Evolutionary conservation across 805 yeast genomes (phyloP).

Genomic region (Saccharomycopsis sp.): DNA sequence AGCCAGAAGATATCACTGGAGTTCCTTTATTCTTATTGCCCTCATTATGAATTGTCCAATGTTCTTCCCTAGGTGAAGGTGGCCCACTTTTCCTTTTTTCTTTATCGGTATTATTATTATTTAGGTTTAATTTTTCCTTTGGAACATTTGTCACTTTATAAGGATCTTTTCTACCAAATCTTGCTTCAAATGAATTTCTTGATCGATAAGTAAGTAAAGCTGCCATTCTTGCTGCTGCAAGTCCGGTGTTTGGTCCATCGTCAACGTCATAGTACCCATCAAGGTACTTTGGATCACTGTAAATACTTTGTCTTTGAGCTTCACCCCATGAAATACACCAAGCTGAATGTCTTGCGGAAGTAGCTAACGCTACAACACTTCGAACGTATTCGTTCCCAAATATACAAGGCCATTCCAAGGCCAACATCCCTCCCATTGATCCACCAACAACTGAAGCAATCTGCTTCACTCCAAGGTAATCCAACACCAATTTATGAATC

Average conservation of each 20-base stretch:
- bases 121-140: constrained; percentile 9
- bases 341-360: constrained; percentile 90
- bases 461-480: constrained; percentile 68
- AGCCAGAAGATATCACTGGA: constrained; percentile 14
- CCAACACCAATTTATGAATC: constrained; percentile 71
- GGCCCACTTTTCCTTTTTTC: no score
- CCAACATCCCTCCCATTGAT: constrained; percentile 98
- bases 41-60: constrained; percentile 84
- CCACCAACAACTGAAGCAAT: constrained; percentile 91
- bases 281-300: constrained; percentile 86
- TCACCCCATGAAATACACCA: constrained; percentile 99
- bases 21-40: constrained; percentile 42
- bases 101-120: background rate
- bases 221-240: constrained; percentile 96
- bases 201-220: constrained; percentile 91
- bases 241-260: constrained; percentile 80
- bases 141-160: constrained; percentile 28
- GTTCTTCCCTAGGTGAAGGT: constrained; percentile 54
- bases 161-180: constrained; percentile 83
- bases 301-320: constrained; percentile 93
- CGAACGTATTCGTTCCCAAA: constrained; percentile 62
- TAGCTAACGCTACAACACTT: constrained; percentile 76
- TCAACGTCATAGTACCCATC: constrained; percentile 79
- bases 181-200: constrained; percentile 81
- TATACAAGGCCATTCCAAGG: constrained; percentile 72